Conservation (phyloP, 768 basidiomycete genomes). For the Leccinum boreale region DNA sequence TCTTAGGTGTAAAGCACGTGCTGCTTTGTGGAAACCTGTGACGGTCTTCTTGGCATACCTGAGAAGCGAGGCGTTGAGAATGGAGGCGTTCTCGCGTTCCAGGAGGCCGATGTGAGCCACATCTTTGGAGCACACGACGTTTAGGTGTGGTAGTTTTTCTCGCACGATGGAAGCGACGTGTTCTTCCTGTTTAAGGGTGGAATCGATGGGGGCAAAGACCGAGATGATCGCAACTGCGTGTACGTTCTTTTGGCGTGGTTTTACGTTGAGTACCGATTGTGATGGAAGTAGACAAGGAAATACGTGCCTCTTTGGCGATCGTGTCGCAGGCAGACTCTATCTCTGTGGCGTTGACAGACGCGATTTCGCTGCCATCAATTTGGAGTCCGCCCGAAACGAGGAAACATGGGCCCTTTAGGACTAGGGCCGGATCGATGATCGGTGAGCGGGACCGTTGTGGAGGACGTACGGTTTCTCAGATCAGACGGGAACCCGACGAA, state of each 20-base stretch:
- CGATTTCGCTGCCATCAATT: constrained; percentile 48
- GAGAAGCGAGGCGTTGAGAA: constrained; percentile 63
- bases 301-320: constrained; percentile 33
- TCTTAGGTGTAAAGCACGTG: constrained; percentile 41
- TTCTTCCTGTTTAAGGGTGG: constrained; percentile 44
- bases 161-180: constrained; percentile 41
- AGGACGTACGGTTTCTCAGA: constrained; percentile 29
- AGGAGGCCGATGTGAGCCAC: constrained; percentile 58
- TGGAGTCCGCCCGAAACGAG: constrained; percentile 40
- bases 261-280: constrained; percentile 5
- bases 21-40: constrained; percentile 49
- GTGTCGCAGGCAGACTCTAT: constrained; percentile 40
- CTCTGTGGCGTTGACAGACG: constrained; percentile 40
- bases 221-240: constrained; percentile 43
- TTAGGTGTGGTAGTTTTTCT: constrained; percentile 37
- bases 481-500: constrained; percentile 49
- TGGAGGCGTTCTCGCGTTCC: constrained; percentile 65
- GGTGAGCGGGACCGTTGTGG: neutral
- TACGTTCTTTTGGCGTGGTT: constrained; percentile 15
- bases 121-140: constrained; percentile 53
- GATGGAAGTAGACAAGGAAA: neutral
- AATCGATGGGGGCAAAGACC: constrained; percentile 49
- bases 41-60: constrained; percentile 57
- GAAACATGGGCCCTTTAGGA: constrained; percentile 29
- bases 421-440: constrained; percentile 10